phyloP scores from a whole-genome alignment of 345 rosid genomes.

The Sonneratia alba region DNA sequence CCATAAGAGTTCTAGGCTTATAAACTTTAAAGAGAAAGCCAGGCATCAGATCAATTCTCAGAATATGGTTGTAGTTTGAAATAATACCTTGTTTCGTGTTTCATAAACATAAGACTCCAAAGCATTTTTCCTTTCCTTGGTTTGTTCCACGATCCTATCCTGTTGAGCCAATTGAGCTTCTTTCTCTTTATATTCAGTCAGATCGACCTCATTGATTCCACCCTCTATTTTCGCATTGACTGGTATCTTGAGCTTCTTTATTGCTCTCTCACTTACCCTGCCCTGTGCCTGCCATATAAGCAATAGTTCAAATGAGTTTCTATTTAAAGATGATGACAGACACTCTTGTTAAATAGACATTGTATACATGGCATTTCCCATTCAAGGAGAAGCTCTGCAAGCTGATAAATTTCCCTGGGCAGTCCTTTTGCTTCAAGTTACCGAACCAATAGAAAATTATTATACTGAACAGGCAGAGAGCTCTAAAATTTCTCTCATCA shows the following conservation, averaged over 20 bases:
- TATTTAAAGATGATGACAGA: no score
- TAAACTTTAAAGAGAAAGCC: background rate
- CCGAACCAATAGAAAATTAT: background rate
- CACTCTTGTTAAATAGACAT: background rate
- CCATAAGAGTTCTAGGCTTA: background rate
- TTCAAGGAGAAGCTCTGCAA: background rate
- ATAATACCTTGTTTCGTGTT: slow-evolving; percentile 43
- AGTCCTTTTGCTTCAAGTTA: background rate
- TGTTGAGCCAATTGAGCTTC: slow-evolving; percentile 39
- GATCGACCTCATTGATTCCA: slow-evolving; percentile 32
- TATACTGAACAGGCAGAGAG: background rate
- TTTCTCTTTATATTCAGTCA: slow-evolving; percentile 35
- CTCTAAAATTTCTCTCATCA: background rate
- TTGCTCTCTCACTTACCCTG: slow-evolving; percentile 16
- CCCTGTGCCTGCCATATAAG: slow-evolving; percentile 27
- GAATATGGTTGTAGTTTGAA: background rate
- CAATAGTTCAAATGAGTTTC: no score
- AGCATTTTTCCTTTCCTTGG: slow-evolving; percentile 46
- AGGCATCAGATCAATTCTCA: background rate
- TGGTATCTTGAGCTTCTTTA: slow-evolving; percentile 31
- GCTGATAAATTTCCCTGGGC: background rate
- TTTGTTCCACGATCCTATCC: slow-evolving; percentile 39
- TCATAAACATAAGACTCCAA: slow-evolving; percentile 61
- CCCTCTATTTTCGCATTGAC: slow-evolving; percentile 34
- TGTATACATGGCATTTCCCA: background rate